Evolutionary conservation across 345 rosid species (phyloP).

Genomic region (Hibiscus syriacus): DNA sequence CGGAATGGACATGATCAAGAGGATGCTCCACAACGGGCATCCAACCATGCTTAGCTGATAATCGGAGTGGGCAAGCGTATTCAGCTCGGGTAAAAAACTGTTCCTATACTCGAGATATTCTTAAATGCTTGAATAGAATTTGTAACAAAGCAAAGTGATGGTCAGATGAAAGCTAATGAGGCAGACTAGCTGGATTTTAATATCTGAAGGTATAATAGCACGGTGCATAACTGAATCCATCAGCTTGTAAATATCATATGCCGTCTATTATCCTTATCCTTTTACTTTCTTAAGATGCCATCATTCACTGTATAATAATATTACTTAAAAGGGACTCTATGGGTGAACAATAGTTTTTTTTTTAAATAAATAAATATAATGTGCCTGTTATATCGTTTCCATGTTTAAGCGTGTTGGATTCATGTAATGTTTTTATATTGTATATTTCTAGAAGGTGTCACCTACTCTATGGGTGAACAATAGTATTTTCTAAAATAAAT

Average conservation of each 20-base stretch:
- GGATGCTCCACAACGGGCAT: conserved; percentile 90
- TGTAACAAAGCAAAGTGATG: neutral
- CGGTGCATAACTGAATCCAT: neutral
- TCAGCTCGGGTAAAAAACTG: neutral
- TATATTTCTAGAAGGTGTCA: neutral
- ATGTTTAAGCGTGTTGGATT: neutral
- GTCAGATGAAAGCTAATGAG: neutral
- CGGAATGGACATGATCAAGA: conserved; percentile 91
- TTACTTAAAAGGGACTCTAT: too few relatives aligned
- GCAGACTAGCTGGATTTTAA: neutral
- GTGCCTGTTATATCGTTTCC: neutral
- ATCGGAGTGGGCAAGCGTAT: neutral
- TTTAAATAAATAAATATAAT: too few relatives aligned
- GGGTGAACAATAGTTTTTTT: too few relatives aligned
- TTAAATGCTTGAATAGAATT: neutral
- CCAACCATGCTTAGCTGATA: conserved; percentile 86
- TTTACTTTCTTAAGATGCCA: too few relatives aligned
- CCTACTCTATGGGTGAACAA: too few relatives aligned
- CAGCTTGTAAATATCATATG: neutral
- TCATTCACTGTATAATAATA: neutral
- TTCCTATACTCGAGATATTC: neutral
- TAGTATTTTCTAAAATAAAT: too few relatives aligned
- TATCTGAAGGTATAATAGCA: neutral
- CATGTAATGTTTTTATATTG: neutral
- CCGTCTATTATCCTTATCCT: too few relatives aligned